Base-by-base conservation (phyloP, 176 grass and related monocot genomes). In the Miscanthus lutarioriparius region DNA sequence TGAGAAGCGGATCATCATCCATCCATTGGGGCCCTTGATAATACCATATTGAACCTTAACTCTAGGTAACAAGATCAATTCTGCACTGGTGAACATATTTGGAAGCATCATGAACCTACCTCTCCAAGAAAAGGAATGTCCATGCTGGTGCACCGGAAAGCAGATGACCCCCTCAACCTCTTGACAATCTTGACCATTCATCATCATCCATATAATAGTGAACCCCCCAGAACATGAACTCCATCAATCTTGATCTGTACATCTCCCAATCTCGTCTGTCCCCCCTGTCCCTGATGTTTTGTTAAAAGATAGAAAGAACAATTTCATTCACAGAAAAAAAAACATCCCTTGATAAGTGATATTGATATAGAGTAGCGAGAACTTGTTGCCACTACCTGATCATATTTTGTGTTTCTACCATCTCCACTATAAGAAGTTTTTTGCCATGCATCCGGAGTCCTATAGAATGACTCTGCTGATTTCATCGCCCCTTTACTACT, bases 361-460 rank as follows among this genome's bases (percentile, higher is more conserved):
- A 49, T 74, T 49, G 61, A 27, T 30, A 27, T 30, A 20, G 44
- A 74, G 70, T 30, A 49, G 26, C 26, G 1, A 48, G 25, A 17
- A 74, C 15, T 49, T 79, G 79, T 77, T 49, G 68, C 43, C 19
- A 40, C 33, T 90, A 94, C 89, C 92, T 87, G 62, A 81, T 79
- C 84, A 47, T 70, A 69, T 85, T 81, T 25, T 39, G 17, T 77
- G 27, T 72, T 76, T 64, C 39, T 66, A 83, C 61, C 61, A 85
- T 80, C 66, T 72, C n/a, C n/a, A n/a, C n/a, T n/a, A n/a, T n/a
- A n/a, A n/a, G n/a, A n/a, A n/a, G n/a, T n/a, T n/a, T 64, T 85
- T 23, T 61, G 75, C 54, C 80, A 74, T 36, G 64, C 66, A 63
- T 69, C 83, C 80, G 80, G 41, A 80, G 78, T 77, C 64, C 37